Evolutionary conservation across 31 red algal species (phyloP), one percentile per base, ranked within the genome.

Genomic region (Odonthalia washingtoniensis): DNA sequence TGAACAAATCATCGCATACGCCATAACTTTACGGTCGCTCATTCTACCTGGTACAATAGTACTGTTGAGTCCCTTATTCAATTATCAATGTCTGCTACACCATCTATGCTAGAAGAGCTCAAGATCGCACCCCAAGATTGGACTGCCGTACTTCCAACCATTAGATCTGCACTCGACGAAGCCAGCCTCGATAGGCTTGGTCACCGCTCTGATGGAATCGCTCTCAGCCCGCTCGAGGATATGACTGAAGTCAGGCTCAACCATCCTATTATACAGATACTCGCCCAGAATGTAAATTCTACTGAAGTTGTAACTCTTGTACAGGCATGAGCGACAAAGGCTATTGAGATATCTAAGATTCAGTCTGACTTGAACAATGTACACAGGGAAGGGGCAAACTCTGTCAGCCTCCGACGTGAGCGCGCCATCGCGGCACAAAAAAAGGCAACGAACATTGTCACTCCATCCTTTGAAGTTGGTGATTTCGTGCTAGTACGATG

Each of bases 121-220:
- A 83, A 83, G 65, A 36, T 83, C 32, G 80, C 66, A 18, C 80
- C 80, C 5, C 80, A 83, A 72, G 65, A 83, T 0, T 83, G 80
- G 26, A 40, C 65, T 39, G 24, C 80, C 41, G 80, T 83, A 5
- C 27, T 72, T 12, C 80, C 80, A 0, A 12, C 42, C 46, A 72
- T 83, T 34, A 1, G 64, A 42, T 73, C 80, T 40, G 80, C 63
- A 4, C 63, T 83, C n/a, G 72, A 83, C 65, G 80, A 83, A 73
- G 42, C 61, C 27, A 73, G 63, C 31, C 28, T 83, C 5, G 80
- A 83, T 72, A 12, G 80, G 4, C 65, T 83, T 36, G 80, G 80
- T 28, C 30, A 16, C 5, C 80, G 77, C 66, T 62, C 80, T 12
- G 40, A 72, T 41, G 80, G 65, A n/a, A 41, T 83, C 6, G 0